A percentile compares a stretch with the other conserved stretches of the same genome.
phyloP scores from a whole-genome alignment of 148 eudicot species.

The Camellia sinensis region DNA sequence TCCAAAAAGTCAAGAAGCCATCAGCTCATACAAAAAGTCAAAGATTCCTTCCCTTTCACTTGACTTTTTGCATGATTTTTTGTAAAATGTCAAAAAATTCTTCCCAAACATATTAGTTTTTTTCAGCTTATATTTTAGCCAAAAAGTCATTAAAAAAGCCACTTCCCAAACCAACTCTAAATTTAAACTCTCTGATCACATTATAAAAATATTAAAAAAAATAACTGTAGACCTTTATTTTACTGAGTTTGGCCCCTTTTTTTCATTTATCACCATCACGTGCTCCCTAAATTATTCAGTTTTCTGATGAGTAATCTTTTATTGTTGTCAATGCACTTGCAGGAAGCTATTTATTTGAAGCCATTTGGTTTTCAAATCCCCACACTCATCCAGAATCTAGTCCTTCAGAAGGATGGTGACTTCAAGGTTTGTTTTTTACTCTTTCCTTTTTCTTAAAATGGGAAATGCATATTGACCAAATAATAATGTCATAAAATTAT shows the following conservation, averaged over 20 bases:
- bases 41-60: no score
- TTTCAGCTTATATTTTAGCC: no score
- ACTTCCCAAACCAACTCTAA: no score
- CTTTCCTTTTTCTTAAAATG: constrained; percentile 3
- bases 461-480: not conserved
- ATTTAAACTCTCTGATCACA: no score
- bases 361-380: not conserved
- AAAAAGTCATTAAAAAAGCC: no score
- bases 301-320: not conserved
- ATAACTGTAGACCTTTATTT: no score
- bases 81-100: no score
- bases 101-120: no score
- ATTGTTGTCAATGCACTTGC: not conserved
- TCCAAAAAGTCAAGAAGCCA: no score
- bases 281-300: not conserved
- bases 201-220: no score
- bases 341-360: not conserved
- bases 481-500: not conserved
- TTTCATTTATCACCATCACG: not conserved
- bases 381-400: not conserved
- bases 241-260: not conserved
- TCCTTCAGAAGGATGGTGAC: not conserved
- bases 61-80: no score
- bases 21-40: no score
- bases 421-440: constrained; percentile 7